These are phyloP conservation scores for Aegilops umbellulata DNA, from an alignment of 176 grass and related monocot genomes.

Conservation along the genomic window DNA sequence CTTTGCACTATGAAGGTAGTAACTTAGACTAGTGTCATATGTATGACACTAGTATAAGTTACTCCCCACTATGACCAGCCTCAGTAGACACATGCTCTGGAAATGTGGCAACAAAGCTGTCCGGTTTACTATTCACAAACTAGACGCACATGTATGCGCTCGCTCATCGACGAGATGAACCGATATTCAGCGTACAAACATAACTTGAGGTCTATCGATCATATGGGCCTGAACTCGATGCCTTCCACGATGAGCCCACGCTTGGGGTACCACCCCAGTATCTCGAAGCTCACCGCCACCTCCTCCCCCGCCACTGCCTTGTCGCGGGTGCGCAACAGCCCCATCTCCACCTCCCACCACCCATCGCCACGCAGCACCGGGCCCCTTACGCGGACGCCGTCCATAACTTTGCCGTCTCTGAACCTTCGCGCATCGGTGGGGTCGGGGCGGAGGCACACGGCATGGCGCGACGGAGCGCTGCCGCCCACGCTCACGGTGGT, in stretches of 20 bases:
- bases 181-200: not conserved
- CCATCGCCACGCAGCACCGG: slow-evolving; percentile 6
- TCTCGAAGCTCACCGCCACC: slow-evolving; percentile 33
- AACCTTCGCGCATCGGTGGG: not conserved
- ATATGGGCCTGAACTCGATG: slow-evolving; percentile 36
- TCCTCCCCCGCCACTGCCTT: not conserved
- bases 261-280: slow-evolving; percentile 24
- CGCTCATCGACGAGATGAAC: not conserved
- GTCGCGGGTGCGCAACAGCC: not conserved
- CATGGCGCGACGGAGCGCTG: not conserved
- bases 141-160: too few species aligned
- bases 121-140: too few species aligned
- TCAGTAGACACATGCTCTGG: too few species aligned
- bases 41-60: too few species aligned
- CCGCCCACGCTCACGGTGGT: not conserved
- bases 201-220: not conserved
- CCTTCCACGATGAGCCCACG: slow-evolving; percentile 18
- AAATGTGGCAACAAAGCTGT: too few species aligned
- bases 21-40: too few species aligned
- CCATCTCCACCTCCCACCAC: slow-evolving; percentile 56
- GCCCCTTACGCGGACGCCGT: not conserved
- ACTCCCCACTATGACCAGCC: too few species aligned
- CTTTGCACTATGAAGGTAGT: too few species aligned
- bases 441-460: slow-evolving; percentile 29
- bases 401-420: not conserved